Percentiles rank a stretch among this genome's conserved stretches.
Evolutionary conservation across 179 eudicot genomes (phyloP).

Genomic region (Silene noctiflora): DNA sequence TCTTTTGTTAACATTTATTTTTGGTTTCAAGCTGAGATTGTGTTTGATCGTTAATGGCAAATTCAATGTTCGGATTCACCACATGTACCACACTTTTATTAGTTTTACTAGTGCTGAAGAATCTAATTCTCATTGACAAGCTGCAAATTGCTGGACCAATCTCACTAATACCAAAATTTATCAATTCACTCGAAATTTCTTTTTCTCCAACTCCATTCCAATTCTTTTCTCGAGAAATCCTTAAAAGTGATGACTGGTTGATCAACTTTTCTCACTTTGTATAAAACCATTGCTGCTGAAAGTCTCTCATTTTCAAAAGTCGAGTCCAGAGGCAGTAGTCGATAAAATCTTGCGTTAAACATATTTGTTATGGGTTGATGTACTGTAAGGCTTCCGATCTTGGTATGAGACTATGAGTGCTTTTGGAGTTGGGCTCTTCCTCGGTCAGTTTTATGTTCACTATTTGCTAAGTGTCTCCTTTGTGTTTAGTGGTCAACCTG

Average conservation of each 20-base stretch:
- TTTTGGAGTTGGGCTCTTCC: no score
- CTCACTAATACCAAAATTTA: no score
- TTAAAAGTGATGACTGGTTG: not conserved
- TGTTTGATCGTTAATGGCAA: not conserved
- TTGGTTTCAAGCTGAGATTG: not conserved
- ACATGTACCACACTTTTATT: no score
- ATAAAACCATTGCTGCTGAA: not conserved
- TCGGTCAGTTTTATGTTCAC: no score
- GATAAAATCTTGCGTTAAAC: not conserved
- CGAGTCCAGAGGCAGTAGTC: not conserved
- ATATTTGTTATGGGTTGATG: not conserved
- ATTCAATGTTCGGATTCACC: no score
- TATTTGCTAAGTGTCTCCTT: not conserved
- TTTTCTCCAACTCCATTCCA: not conserved
- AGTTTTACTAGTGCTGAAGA: no score
- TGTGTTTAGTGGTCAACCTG: not conserved
- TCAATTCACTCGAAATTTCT: no score
- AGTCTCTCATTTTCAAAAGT: not conserved
- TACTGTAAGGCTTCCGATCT: not conserved
- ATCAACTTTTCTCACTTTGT: not conserved
- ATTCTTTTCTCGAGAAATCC: not conserved
- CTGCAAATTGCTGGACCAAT: no score
- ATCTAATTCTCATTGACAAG: no score
- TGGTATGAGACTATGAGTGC: not conserved
- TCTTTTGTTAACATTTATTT: not conserved